These are phyloP conservation scores for Barbarea vulgaris DNA, from an alignment of 345 rosid genomes.

Conservation along the genomic window DNA sequence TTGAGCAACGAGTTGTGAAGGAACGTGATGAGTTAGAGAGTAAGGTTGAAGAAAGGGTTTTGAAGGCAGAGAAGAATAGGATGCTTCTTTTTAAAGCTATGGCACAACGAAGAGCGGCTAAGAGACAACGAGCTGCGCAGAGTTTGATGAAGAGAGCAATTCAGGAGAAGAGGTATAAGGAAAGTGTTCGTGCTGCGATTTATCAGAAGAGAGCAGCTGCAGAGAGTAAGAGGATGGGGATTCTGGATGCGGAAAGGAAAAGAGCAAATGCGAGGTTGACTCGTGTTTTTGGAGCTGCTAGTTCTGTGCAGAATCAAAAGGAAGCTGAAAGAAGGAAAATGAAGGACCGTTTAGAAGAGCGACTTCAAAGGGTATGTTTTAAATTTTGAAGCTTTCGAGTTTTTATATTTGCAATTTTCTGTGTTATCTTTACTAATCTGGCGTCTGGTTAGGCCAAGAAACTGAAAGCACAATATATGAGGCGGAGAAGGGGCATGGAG, in stretches of 20 bases:
- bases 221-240: conserved; percentile 76
- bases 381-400: not conserved
- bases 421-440: conserved; percentile 14
- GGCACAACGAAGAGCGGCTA: conserved; percentile 67
- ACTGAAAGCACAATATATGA: conserved; percentile 41
- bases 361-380: conserved; percentile 72
- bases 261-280: conserved; percentile 66
- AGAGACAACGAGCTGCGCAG: conserved; percentile 79
- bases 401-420: not conserved
- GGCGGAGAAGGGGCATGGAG: conserved; percentile 32
- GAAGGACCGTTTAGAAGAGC: conserved; percentile 79
- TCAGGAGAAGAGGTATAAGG: conserved; percentile 89
- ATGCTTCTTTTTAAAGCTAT: conserved; percentile 78
- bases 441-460: conserved; percentile 31
- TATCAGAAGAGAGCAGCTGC: conserved; percentile 88
- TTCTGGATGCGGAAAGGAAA: conserved; percentile 82
- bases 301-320: conserved; percentile 61
- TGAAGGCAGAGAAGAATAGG: conserved; percentile 89
- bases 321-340: conserved; percentile 81
- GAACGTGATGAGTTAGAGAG: conserved; percentile 85
- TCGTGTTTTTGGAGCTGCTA: conserved; percentile 70
- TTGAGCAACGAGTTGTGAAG: conserved; percentile 63
- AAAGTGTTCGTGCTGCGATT: conserved; percentile 73
- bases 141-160: conserved; percentile 69
- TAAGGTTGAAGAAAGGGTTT: conserved; percentile 74